Evolutionary conservation across 352 stramenopile genomes (phyloP).

Genomic region (Elongisporangium anandrum): DNA sequence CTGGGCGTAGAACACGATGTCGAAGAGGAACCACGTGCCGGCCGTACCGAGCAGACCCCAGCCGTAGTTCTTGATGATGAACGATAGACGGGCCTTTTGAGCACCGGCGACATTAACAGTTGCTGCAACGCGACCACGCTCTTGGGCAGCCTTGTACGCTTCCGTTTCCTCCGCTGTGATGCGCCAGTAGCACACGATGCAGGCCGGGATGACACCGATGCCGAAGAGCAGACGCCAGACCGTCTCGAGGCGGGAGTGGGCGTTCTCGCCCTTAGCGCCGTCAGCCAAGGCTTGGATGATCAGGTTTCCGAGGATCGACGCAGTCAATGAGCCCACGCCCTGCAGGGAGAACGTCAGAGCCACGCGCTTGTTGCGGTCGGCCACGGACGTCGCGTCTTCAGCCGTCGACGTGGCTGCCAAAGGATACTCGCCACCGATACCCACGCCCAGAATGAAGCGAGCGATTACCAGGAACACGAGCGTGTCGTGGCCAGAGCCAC

Average conservation of each 20-base stretch:
- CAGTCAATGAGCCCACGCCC: constrained; percentile 24
- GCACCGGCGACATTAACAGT: background rate
- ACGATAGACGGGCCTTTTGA: constrained; percentile 15
- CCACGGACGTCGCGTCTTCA: constrained; percentile 44
- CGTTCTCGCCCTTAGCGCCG: constrained; percentile 18
- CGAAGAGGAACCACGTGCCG: constrained; percentile 62
- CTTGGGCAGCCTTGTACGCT: constrained; percentile 27
- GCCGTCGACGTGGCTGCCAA: constrained; percentile 42
- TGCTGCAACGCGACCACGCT: constrained; percentile 2
- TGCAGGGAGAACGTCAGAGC: constrained; percentile 51
- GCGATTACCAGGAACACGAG: constrained; percentile 62
- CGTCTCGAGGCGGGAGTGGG: constrained; percentile 28
- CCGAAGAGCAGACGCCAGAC: constrained; percentile 51
- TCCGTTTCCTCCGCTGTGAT: constrained; percentile 48
- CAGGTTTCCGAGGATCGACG: constrained; percentile 30
- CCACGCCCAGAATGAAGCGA: constrained; percentile 55
- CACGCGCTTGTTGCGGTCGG: constrained; percentile 43
- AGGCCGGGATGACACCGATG: constrained; percentile 38
- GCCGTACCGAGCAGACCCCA: constrained; percentile 31
- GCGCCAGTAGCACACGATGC: constrained; percentile 50
- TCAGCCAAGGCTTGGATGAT: constrained; percentile 25
- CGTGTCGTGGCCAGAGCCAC: constrained; percentile 24
- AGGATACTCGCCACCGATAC: constrained; percentile 50
- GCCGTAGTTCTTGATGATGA: constrained; percentile 35
- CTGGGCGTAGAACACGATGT: constrained; percentile 64